These are phyloP conservation scores for Moesziomyces parantarcticus DNA, from an alignment of 1,284 basidiomycete genomes.

Conservation along the genomic window DNA sequence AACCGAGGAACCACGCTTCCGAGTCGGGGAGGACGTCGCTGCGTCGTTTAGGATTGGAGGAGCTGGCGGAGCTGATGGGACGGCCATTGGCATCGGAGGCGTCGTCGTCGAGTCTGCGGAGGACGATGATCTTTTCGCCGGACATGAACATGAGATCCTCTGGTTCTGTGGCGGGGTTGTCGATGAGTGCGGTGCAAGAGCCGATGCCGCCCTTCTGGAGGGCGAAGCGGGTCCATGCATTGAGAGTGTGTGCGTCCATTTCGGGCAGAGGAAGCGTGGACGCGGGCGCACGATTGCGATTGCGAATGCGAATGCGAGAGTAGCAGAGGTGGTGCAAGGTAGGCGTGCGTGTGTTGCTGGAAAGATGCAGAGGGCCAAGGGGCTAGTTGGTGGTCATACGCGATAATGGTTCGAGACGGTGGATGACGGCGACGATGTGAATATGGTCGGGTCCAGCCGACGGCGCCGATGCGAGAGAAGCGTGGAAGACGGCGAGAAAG, in stretches of 20 bases:
- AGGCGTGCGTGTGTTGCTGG: too few species aligned
- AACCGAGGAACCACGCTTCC: conserved; percentile 70
- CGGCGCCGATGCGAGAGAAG: too few species aligned
- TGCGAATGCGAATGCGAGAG: background rate
- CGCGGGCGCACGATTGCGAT: too few species aligned
- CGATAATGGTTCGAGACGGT: background rate
- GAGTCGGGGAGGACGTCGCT: conserved; percentile 24
- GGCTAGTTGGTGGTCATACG: too few species aligned
- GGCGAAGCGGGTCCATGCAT: conserved; percentile 67
- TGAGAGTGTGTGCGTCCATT: conserved; percentile 66
- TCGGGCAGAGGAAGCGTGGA: background rate
- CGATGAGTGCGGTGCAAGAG: conserved; percentile 60
- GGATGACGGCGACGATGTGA: background rate
- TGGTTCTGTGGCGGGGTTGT: conserved; percentile 58
- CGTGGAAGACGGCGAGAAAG: background rate
- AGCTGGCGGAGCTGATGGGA: conserved; percentile 30
- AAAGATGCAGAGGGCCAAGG: background rate
- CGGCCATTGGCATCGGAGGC: conserved; percentile 22
- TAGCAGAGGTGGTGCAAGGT: too few species aligned
- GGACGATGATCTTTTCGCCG: conserved; percentile 64
- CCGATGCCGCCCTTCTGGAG: conserved; percentile 67
- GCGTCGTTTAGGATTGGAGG: conserved; percentile 8
- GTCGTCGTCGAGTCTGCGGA: conserved; percentile 58
- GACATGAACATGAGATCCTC: conserved; percentile 66
- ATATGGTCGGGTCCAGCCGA: background rate